Evolutionary conservation across 768 basidiomycete species (phyloP).

Genomic region (Tulasnella sp.): DNA sequence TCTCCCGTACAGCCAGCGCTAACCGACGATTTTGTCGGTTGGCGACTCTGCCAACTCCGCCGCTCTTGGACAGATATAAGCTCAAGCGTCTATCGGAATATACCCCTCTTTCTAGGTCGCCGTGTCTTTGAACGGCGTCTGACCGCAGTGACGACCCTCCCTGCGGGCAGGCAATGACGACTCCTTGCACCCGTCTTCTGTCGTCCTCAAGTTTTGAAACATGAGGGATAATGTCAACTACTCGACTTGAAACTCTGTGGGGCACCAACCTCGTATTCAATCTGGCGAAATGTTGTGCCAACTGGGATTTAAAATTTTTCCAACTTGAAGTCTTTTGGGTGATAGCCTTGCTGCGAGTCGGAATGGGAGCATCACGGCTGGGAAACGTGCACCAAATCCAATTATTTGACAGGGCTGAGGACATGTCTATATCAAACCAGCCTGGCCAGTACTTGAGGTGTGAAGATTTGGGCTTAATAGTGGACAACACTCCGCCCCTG

Average conservation of each 20-base stretch:
- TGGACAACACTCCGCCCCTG: background rate
- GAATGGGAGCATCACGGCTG: background rate
- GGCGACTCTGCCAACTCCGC: background rate
- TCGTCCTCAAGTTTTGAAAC: background rate
- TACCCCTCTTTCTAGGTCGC: too few species aligned
- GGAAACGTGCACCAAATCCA: background rate
- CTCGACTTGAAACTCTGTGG: background rate
- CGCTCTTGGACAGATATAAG: background rate
- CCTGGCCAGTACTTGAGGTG: background rate
- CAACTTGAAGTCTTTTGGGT: background rate
- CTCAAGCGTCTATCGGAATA: background rate
- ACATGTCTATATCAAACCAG: background rate
- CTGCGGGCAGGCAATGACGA: background rate
- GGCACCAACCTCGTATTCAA: background rate
- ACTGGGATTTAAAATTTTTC: background rate
- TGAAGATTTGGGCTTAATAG: background rate
- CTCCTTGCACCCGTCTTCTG: background rate
- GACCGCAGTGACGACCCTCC: background rate
- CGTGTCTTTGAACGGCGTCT: background rate
- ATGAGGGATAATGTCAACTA: background rate
- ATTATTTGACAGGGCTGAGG: too few species aligned
- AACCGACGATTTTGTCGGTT: background rate
- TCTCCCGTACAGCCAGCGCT: background rate
- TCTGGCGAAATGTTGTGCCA: background rate
- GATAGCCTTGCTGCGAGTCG: background rate